phyloP scores from a whole-genome alignment of 257 asterid genomes.

The Scutellaria minor region DNA sequence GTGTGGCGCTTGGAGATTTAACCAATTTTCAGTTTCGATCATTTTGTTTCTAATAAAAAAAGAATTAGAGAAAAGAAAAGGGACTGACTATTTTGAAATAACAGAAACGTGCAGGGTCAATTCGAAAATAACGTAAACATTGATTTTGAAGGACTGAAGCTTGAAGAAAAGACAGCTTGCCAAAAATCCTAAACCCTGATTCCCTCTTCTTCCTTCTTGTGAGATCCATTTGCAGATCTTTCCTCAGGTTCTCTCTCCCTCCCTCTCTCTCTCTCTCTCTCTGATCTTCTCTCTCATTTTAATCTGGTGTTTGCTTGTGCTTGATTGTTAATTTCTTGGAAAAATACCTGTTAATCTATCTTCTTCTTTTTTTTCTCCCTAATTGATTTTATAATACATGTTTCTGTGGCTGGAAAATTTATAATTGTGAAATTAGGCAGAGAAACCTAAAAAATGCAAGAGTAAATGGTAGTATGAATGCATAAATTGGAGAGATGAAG shows the following conservation, averaged over 20 bases:
- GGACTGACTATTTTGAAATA: not conserved
- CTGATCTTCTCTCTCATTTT: not conserved
- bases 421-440: constrained; percentile 40
- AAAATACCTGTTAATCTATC: constrained; percentile 3
- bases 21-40: too few relatives aligned
- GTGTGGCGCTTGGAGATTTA: too few relatives aligned
- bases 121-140: not conserved
- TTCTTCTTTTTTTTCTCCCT: not conserved
- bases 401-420: constrained; percentile 4
- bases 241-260: constrained; percentile 34
- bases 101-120: constrained; percentile 32
- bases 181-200: constrained; percentile 30
- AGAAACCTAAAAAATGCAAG: constrained; percentile 1
- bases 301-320: not conserved
- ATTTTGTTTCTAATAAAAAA: not conserved
- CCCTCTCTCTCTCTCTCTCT: not conserved
- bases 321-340: constrained; percentile 11
- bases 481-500: not conserved
- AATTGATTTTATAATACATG: not conserved
- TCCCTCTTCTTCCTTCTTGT: not conserved
- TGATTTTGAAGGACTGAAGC: constrained; percentile 33
- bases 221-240: constrained; percentile 38
- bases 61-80: not conserved
- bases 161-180: constrained; percentile 45
- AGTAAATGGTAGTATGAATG: not conserved